A percentile compares a stretch with the other conserved stretches of the same genome.
These are phyloP conservation scores for Thermomucor indicae-seudaticae DNA, from an alignment of 371 early-diverging fungal species.

Conservation along the genomic window DNA sequence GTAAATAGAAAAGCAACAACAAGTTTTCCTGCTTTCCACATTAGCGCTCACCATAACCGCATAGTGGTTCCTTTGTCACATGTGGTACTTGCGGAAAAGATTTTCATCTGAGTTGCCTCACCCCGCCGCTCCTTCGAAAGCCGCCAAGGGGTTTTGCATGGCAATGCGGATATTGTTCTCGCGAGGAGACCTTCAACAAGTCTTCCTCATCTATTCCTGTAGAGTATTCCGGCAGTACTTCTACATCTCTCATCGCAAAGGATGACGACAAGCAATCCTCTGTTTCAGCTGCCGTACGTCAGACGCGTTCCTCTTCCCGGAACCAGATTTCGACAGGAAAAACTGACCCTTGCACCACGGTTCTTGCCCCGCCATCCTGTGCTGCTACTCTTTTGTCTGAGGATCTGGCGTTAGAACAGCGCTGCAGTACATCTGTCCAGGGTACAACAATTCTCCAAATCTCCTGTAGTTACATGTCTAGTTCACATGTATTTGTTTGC, in stretches of 20 bases:
- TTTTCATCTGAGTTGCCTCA: slow-evolving; percentile 74
- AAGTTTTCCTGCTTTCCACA: neutral
- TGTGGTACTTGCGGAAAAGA: slow-evolving; percentile 70
- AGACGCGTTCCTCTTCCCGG: no score
- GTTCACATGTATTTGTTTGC: neutral
- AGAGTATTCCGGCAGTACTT: no score
- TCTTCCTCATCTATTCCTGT: neutral
- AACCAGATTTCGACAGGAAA: no score
- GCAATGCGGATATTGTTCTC: slow-evolving; percentile 73
- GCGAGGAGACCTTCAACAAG: slow-evolving; percentile 13
- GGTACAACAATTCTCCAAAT: neutral
- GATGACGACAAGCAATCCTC: no score
- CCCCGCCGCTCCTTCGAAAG: slow-evolving; percentile 69
- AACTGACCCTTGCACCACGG: no score
- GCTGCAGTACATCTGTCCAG: no score
- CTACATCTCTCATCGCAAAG: no score
- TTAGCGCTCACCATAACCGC: neutral
- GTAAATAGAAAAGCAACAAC: slow-evolving; percentile 24
- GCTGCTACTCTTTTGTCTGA: no score
- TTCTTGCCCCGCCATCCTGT: no score
- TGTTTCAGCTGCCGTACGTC: no score
- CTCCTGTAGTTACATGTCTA: neutral
- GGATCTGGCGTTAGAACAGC: no score
- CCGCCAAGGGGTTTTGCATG: slow-evolving; percentile 81
- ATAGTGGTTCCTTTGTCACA: slow-evolving; percentile 37